These are phyloP conservation scores for Phytophthora europaea DNA, from an alignment of 352 stramenopile species.

Conservation along the genomic window DNA sequence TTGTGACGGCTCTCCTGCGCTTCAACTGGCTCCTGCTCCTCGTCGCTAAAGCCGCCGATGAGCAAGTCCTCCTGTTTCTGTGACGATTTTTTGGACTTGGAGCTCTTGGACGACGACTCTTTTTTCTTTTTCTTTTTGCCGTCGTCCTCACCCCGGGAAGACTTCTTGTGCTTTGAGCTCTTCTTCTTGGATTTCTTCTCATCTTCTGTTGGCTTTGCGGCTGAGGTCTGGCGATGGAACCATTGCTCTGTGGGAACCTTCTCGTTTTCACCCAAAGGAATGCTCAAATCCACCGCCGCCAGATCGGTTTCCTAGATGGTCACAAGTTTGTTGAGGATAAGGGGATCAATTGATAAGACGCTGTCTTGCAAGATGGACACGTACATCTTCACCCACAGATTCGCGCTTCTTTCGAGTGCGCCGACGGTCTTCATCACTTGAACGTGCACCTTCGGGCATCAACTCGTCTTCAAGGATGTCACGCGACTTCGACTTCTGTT, in stretches of 20 bases:
- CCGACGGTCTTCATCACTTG: conserved; percentile 75
- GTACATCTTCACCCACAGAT: conserved; percentile 48
- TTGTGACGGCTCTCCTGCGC: conserved; percentile 31
- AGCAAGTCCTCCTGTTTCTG: conserved; percentile 42
- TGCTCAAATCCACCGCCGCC: conserved; percentile 79
- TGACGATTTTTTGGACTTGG: conserved; percentile 39
- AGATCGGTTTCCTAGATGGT: conserved; percentile 67
- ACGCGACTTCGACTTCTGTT: conserved; percentile 57
- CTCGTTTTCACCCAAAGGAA: conserved; percentile 80
- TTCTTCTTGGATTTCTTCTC: conserved; percentile 84
- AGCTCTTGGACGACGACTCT: conserved; percentile 43
- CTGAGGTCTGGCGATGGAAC: conserved; percentile 67
- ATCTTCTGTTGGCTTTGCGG: conserved; percentile 42
- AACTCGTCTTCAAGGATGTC: conserved; percentile 78
- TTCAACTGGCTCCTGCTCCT: conserved; percentile 43
- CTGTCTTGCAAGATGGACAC: conserved; percentile 1
- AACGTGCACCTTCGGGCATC: conserved; percentile 80
- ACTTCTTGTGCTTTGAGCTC: conserved; percentile 58
- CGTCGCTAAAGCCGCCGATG: conserved; percentile 56
- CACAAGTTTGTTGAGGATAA: background rate
- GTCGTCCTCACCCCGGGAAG: conserved; percentile 45
- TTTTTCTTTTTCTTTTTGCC: conserved; percentile 59
- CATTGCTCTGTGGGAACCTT: conserved; percentile 86
- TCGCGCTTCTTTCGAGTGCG: conserved; percentile 62
- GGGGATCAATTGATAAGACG: background rate